Evolutionary conservation across 352 stramenopile species (phyloP).

Genomic region (Lagenidium sp.): DNA sequence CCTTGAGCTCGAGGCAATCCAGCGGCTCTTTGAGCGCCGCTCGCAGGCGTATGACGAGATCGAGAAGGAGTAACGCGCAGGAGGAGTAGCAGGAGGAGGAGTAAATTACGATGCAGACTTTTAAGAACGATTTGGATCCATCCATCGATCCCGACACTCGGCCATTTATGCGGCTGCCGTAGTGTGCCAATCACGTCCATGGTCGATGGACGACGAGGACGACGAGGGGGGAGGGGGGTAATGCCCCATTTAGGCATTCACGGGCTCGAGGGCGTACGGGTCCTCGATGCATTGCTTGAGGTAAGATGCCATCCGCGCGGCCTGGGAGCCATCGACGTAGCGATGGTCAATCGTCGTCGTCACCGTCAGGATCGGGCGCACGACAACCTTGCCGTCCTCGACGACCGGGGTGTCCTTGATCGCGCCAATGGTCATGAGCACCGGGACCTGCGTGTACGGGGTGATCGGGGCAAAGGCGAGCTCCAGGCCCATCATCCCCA

Average conservation of each 20-base stretch:
- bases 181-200: conserved; percentile 56
- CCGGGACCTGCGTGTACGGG: conserved; percentile 47
- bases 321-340: conserved; percentile 54
- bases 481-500: conserved; percentile 65
- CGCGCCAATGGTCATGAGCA: conserved; percentile 59
- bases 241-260: conserved; percentile 13
- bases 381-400: conserved; percentile 41
- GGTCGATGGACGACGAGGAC: conserved; percentile 5
- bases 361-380: conserved; percentile 53
- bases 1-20: conserved; percentile 89
- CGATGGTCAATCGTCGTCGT: conserved; percentile 69
- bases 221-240: too few species aligned
- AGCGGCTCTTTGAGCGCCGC: conserved; percentile 69
- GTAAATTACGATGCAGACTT: too few species aligned
- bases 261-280: conserved; percentile 34
- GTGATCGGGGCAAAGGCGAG: conserved; percentile 56
- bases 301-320: conserved; percentile 41
- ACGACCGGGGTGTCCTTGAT: conserved; percentile 59
- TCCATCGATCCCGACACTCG: neutral
- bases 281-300: conserved; percentile 46
- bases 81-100: too few species aligned
- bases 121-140: neutral
- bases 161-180: too few species aligned
- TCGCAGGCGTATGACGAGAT: conserved; percentile 31
- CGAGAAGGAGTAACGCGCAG: too few species aligned